Evolutionary conservation across 352 stramenopile genomes (phyloP), one percentile per base, ranked within the genome.

Genomic region (Blastocystis sp.): DNA sequence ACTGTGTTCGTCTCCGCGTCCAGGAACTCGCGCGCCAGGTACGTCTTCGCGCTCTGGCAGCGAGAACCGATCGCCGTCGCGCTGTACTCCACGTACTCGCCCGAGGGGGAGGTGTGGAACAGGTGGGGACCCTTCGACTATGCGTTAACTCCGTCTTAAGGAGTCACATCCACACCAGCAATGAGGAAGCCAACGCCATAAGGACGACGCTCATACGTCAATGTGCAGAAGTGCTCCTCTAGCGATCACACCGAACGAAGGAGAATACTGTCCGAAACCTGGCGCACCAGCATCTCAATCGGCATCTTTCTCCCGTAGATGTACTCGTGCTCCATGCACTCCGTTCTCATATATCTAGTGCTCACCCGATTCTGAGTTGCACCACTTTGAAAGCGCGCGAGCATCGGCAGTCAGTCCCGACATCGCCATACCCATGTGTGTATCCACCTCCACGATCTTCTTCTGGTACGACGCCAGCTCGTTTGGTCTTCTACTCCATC

Each of bases 311-410:
- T 94, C 87, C 93, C 93, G 90, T 95, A 96, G 59, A 95, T 93
- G 87, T 95, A 96, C 92, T 95, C 95, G 92, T 96, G 93, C 90
- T 96, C 95, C 74, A 96, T 89, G 81, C 93, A 94, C 90, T 96
- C 93, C 82, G 93, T 95, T 90, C 93, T 92, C 93, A 96, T 96
- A 90, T 94, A 95, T 89, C 91, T 93, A 82, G 57, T 4, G 43
- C 11, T 45, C 21, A 90, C 3, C 10, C 0, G 24, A 64, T 34
- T 70, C 40, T 54, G 3, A 54, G 24, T 1, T n/a, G 34, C 9
- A 45, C 43, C 42, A 59, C 66, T 61, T 77, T 77, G 92, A 93
- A n/a, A 96, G 91, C 81, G 93, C 94, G 59, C 93, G 93, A 28
- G 92, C 93, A 79, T 96, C 93, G 43, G 93, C 92, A 54, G 93